phyloP scores from a whole-genome alignment of 2,329 filamentous ascomycete genomes.

The Cytospora schulzeri region DNA sequence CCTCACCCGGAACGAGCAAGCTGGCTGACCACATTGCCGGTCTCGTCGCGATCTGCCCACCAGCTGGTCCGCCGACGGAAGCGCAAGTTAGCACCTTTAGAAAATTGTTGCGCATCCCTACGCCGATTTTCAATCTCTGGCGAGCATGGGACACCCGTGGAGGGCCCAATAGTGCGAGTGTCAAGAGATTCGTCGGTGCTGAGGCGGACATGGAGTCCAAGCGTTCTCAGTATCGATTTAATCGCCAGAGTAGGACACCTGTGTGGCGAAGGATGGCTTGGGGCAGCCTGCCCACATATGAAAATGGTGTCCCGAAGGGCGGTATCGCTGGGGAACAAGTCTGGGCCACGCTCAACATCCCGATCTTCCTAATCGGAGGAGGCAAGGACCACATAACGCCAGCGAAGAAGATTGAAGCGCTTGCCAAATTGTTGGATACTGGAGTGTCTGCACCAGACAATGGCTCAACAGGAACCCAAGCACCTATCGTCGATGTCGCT shows the following conservation, averaged over 20 bases:
- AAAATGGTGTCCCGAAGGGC: constrained; percentile 53
- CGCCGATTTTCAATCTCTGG: constrained; percentile 73
- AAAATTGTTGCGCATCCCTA: constrained; percentile 68
- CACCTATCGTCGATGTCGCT: constrained; percentile 49
- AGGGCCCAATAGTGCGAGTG: constrained; percentile 75
- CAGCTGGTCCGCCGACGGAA: constrained; percentile 63
- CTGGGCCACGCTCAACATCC: constrained; percentile 74
- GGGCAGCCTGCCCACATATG: constrained; percentile 67
- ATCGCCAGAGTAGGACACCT: constrained; percentile 78
- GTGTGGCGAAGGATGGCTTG: constrained; percentile 82
- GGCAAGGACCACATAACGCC: constrained; percentile 76
- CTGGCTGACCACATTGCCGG: constrained; percentile 71
- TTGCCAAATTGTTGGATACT: constrained; percentile 49
- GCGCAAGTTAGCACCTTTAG: constrained; percentile 53
- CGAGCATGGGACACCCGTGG: constrained; percentile 78
- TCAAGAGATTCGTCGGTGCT: constrained; percentile 73
- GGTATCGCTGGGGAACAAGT: constrained; percentile 69
- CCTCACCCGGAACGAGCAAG: constrained; percentile 53
- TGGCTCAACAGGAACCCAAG: constrained; percentile 24
- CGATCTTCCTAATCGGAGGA: constrained; percentile 78
- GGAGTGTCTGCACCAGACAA: constrained; percentile 29
- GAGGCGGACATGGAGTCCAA: constrained; percentile 67
- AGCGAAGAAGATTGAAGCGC: constrained; percentile 69
- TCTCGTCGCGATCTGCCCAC: constrained; percentile 79
- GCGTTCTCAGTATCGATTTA: constrained; percentile 71